These are phyloP conservation scores for Neurospora tetraspora DNA, from an alignment of 495 filamentous ascomycete species.

Conservation along the genomic window DNA sequence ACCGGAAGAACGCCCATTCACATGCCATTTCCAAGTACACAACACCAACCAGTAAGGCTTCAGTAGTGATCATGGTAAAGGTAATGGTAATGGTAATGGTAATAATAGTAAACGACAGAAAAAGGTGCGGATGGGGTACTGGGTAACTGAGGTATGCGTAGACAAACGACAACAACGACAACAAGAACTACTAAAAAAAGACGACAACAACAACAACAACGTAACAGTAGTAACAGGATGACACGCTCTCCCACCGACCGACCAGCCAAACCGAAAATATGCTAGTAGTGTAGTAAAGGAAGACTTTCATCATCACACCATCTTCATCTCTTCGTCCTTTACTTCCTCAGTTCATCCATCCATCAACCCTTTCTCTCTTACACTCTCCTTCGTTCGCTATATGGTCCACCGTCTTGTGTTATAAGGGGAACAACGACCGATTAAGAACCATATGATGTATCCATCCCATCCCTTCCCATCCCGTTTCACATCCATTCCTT, in stretches of 20 bases:
- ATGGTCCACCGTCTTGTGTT: background rate
- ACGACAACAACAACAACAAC: background rate
- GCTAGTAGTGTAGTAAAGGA: background rate
- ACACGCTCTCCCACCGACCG: background rate
- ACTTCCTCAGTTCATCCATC: background rate
- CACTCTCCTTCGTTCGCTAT: background rate
- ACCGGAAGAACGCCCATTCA: background rate
- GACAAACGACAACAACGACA: background rate
- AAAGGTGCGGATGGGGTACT: background rate
- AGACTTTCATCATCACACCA: background rate
- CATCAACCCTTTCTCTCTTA: background rate
- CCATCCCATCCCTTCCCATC: background rate
- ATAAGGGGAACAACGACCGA: background rate
- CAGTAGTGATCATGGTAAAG: no score
- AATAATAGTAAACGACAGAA: background rate
- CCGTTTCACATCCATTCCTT: background rate
- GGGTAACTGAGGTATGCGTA: background rate
- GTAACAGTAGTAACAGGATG: background rate
- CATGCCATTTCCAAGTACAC: background rate
- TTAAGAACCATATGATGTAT: background rate
- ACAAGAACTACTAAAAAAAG: background rate
- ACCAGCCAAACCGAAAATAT: background rate
- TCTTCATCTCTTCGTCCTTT: background rate
- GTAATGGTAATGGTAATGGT: background rate
- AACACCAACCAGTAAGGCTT: background rate